A percentile compares a stretch with the other conserved stretches of the same genome.
Conservation (phyloP, 1,284 basidiomycete genomes). For the Bjerkandera adusta region DNA sequence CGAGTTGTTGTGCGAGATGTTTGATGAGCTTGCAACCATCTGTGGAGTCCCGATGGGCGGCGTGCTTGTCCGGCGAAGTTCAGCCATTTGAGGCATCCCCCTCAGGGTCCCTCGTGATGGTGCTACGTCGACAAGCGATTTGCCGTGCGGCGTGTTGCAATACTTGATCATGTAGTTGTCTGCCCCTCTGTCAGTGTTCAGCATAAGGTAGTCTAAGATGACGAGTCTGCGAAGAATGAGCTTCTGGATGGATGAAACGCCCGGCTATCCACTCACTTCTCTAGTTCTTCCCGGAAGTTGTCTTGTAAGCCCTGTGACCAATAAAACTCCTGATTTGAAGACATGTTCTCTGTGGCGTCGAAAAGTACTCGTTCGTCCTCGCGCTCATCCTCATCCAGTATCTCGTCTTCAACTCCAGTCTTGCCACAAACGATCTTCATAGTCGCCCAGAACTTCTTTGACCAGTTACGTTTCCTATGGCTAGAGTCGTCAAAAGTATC, state of each 20-base stretch:
- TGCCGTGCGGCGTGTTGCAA: conserved; percentile 75
- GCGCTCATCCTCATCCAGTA: conserved; percentile 63
- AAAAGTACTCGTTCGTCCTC: conserved; percentile 68
- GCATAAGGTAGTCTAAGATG: conserved; percentile 86
- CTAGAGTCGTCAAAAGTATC: conserved; percentile 84
- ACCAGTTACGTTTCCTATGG: conserved; percentile 61
- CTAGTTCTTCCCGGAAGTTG: conserved; percentile 83
- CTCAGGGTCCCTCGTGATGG: conserved; percentile 64
- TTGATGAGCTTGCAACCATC: conserved; percentile 27
- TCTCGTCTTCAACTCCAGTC: conserved; percentile 70
- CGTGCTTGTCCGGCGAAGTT: conserved; percentile 49
- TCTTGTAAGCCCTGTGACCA: conserved; percentile 79
- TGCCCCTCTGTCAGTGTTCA: conserved; percentile 81
- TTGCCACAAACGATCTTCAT: conserved; percentile 77
- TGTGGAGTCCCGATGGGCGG: conserved; percentile 38
- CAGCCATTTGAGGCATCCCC: conserved; percentile 71
- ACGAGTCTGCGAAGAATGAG: conserved; percentile 54
- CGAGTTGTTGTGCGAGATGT: conserved; percentile 19
- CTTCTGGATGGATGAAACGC: conserved; percentile 12
- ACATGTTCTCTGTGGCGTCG: conserved; percentile 56
- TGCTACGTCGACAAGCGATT: conserved; percentile 70
- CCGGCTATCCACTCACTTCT: conserved; percentile 56
- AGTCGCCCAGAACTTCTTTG: conserved; percentile 64
- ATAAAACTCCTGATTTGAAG: conserved; percentile 63
- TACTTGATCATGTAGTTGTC: conserved; percentile 91